Evolutionary conservation across 345 rosid genomes (phyloP), one percentile per base, ranked within the genome.

Genomic region (Moricandia arvensis): DNA sequence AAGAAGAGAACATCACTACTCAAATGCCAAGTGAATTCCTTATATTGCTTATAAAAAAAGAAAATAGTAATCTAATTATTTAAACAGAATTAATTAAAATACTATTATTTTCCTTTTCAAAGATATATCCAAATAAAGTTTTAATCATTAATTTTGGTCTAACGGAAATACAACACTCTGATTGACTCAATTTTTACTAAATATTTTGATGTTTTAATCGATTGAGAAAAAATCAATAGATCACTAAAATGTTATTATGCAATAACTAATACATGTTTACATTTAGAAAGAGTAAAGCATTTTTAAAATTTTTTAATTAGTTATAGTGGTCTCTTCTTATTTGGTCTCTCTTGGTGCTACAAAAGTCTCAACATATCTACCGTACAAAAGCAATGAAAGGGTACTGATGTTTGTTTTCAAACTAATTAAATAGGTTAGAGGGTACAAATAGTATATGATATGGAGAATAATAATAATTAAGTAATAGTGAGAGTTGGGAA

Each of bases 381-480:
- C 60, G 60, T 57, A 57, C 31, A 24, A 57, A 57, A 24, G 33
- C 60, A 57, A 57, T 11, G 60, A 57, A 57, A 57, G 60, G 31
- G 60, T 26, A 24, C 30, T 57, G 33, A 57, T 57, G 60, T 57
- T 57, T 57, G 15, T 24, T 57, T 5, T 57, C 6, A 24, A 57
- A 24, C 33, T 57, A 54, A 54, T 54, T 57, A 11, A 57, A 57
- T 57, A 26, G 60, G 60, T 24, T 24, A 57, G 24, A 26, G n/a
- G 59, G 30, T 9, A 10, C 53, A 21, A 21, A 21, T 2, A 21
- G 24, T 47, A 47, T n/a, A 55, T 55, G 59, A 55, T 55, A 15
- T 55, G n/a, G 60, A 24, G 60, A 57, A 26, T 57, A 57, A 57
- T 57, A 57, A 57, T 57, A 57, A 57, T 57, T 24, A 55, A 10